These are phyloP conservation scores for Rhodosporidiobolus sp. DNA, from an alignment of 768 basidiomycete genomes.

Conservation along the genomic window DNA sequence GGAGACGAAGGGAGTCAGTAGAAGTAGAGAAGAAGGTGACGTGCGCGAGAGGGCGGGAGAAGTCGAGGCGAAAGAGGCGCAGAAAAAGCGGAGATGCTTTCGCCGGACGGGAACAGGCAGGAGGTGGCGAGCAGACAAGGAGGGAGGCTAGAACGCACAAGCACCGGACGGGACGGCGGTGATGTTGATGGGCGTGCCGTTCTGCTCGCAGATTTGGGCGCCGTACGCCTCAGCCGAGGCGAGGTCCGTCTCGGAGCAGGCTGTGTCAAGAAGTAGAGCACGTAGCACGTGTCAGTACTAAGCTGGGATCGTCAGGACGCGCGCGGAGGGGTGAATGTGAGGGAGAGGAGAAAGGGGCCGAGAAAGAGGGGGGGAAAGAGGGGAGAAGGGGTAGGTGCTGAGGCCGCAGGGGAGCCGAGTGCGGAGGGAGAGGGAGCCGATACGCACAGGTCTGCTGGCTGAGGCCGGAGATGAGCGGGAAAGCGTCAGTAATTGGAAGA, in stretches of 20 bases:
- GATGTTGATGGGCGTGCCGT: slow-evolving; percentile 31
- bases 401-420: no score
- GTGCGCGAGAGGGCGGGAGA: neutral
- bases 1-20: neutral
- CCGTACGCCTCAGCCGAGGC: slow-evolving; percentile 22
- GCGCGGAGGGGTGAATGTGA: neutral
- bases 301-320: neutral
- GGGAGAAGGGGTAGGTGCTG: no score
- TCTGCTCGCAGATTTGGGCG: slow-evolving; percentile 3
- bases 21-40: no score
- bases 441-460: no score
- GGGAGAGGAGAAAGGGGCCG: neutral
- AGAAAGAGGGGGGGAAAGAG: no score
- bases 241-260: slow-evolving; percentile 18
- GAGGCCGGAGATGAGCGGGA: no score
- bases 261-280: neutral
- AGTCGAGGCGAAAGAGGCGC: neutral
- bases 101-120: neutral
- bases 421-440: no score
- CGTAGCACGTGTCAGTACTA: neutral
- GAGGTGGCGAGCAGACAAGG: no score
- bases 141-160: neutral
- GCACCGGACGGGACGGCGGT: slow-evolving; percentile 7
- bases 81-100: neutral
- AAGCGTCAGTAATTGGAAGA: no score